Evolutionary conservation across 2,329 filamentous ascomycete genomes (phyloP), one percentile per base, ranked within the genome.

Genomic region (Pseudogymnoascus sp.): DNA sequence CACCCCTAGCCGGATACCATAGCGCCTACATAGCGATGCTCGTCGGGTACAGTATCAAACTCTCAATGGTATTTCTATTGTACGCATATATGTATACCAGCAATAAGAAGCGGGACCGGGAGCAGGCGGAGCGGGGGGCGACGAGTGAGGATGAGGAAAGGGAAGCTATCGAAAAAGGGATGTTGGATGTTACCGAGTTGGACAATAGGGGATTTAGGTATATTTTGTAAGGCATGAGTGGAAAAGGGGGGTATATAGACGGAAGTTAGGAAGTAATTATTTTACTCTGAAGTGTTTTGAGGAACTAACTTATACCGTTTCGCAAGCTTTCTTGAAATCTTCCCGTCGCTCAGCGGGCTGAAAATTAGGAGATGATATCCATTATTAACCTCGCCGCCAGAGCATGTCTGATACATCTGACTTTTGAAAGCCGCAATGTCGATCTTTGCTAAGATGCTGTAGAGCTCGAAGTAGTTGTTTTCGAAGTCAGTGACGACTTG

Each of bases 121-220:
- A 77, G 41, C 76, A 73, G 3, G 63, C 65, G 12, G 60, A 61
- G 5, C 45, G 61, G 8, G 65, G 63, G 2, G 63, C 64, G 45
- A n/a, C 64, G 8, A 66, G 62, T 41, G 71, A 73, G 3, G 74
- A 77, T 30, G 74, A 77, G 41, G 78, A 80, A 65, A 74, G 72
- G 55, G 74, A 76, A 38, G 79, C 77, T 0, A 75, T 82, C 33
- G 79, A 82, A 66, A 73, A 71, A 59, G 79, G 79, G 1, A 82
- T 82, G 79, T 71, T 76, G 62, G 80, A 82, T 67, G 71, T 76
- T 69, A 82, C 80, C 0, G 79, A 82, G 68, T 67, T 82, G 19
- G 79, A 82, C 52, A 82, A 82, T 61, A 77, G 74, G 65, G 77
- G 74, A 0, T 82, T 82, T 63, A 72, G 79, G 66, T 82, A 81